These are phyloP conservation scores for Strobilomyces dryophilus DNA, from an alignment of 768 basidiomycete genomes.

Conservation along the genomic window DNA sequence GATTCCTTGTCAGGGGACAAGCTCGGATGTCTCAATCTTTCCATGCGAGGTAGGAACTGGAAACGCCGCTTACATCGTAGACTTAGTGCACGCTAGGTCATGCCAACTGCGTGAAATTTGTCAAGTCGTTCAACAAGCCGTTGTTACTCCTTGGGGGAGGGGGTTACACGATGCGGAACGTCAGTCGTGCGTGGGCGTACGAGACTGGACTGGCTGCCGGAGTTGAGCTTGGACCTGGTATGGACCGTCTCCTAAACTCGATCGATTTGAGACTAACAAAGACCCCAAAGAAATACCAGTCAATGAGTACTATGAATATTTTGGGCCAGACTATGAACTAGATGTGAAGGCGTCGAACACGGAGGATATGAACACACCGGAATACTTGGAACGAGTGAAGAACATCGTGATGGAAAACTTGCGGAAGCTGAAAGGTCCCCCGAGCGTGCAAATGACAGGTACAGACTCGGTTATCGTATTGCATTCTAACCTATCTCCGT, in stretches of 20 bases:
- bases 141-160: slow-evolving; percentile 94
- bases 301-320: slow-evolving; percentile 99
- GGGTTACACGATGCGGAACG: slow-evolving; percentile 98
- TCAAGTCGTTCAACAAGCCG: slow-evolving; percentile 94
- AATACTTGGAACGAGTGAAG: slow-evolving; percentile 91
- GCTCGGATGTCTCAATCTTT: slow-evolving; percentile 91
- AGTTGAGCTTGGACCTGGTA: slow-evolving; percentile 84
- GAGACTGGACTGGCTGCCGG: slow-evolving; percentile 99
- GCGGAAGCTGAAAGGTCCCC: slow-evolving; percentile 80
- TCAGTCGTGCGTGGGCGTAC: slow-evolving; percentile 95
- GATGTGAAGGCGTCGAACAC: slow-evolving; percentile 94
- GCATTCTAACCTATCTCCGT: neutral
- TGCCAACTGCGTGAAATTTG: slow-evolving; percentile 95
- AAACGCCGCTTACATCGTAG: neutral
- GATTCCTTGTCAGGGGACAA: slow-evolving; percentile 97
- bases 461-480: slow-evolving; percentile 14
- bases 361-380: slow-evolving; percentile 90
- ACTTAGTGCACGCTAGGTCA: slow-evolving; percentile 54
- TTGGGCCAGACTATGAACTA: slow-evolving; percentile 94
- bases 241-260: slow-evolving; percentile 4
- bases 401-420: slow-evolving; percentile 90
- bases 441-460: slow-evolving; percentile 91
- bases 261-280: slow-evolving; percentile 2
- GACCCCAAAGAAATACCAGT: slow-evolving; percentile 80
- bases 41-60: slow-evolving; percentile 71